A percentile compares a stretch with the other conserved stretches of the same genome.
Evolutionary conservation across 257 asterid genomes (phyloP).

Genomic region (Solanum verrucosum): DNA sequence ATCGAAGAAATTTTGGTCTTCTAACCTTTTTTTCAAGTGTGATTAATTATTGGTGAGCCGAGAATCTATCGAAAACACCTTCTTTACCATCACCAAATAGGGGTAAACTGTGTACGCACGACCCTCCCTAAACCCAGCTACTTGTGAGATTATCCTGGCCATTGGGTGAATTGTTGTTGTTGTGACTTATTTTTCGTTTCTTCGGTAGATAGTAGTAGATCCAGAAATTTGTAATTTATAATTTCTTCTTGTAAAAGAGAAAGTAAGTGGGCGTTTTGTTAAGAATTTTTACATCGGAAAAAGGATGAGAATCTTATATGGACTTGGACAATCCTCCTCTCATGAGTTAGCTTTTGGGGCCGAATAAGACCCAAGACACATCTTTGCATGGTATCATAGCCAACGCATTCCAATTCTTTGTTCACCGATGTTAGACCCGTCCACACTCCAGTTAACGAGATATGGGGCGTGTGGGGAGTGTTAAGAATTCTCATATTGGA

Average conservation of each 20-base stretch:
- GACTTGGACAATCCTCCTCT: background rate
- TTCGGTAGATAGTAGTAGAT: background rate
- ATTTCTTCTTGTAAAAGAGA: background rate
- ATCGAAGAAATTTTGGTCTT: background rate
- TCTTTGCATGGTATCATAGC: background rate
- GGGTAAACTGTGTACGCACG: background rate
- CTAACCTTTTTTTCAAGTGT: background rate
- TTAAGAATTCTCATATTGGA: background rate
- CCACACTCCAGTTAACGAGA: background rate
- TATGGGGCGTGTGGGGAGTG: background rate
- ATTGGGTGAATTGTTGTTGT: background rate
- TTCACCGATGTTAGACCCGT: background rate
- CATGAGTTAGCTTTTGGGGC: background rate
- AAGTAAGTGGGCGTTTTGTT: background rate
- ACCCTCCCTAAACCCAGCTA: too few species aligned
- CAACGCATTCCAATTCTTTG: background rate
- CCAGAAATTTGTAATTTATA: too few species aligned
- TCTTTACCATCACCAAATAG: background rate
- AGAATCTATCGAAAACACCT: background rate
- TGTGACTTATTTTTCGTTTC: background rate
- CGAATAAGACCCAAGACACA: background rate
- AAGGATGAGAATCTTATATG: background rate
- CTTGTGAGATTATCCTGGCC: background rate
- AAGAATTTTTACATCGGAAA: too few species aligned
- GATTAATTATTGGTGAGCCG: background rate